Evolutionary conservation across 106 monocot genomes (phyloP).

Genomic region (Acorus gramineus): DNA sequence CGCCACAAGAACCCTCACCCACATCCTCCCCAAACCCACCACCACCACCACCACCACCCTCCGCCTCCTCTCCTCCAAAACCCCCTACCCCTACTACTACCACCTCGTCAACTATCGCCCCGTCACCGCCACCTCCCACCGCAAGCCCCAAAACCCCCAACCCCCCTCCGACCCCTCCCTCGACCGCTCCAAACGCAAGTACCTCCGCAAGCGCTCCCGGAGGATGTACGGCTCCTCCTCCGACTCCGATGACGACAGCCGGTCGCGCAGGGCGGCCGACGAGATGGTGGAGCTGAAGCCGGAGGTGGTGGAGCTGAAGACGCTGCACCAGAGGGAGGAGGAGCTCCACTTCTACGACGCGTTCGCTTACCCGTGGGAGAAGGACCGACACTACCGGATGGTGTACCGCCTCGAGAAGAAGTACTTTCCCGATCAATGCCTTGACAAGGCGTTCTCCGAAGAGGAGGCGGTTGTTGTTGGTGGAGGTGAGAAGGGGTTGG

Average conservation of each 20-base stretch:
- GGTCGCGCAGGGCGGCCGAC: slow-evolving; percentile 3
- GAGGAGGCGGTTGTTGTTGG: background rate
- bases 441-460: slow-evolving; percentile 75
- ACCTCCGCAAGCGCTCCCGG: slow-evolving; percentile 65
- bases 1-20: too few species aligned
- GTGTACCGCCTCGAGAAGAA: slow-evolving; percentile 97
- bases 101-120: too few species aligned
- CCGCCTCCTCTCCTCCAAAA: too few species aligned
- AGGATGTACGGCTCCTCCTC: slow-evolving; percentile 50
- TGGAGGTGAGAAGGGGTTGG: slow-evolving; percentile 20
- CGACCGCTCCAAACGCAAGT: slow-evolving; percentile 78
- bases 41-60: too few species aligned
- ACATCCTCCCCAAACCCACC: too few species aligned
- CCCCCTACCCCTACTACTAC: too few species aligned
- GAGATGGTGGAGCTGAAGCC: slow-evolving; percentile 75
- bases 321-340: slow-evolving; percentile 86
- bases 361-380: slow-evolving; percentile 97
- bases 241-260: slow-evolving; percentile 25
- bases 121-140: too few species aligned
- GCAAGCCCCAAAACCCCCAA: too few species aligned
- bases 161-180: background rate
- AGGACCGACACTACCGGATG: slow-evolving; percentile 95
- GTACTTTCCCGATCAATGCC: slow-evolving; percentile 81
- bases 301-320: slow-evolving; percentile 78
- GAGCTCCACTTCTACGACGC: slow-evolving; percentile 95